Conservation (phyloP, 1,284 basidiomycete species). For the Trichosporon sp. region DNA sequence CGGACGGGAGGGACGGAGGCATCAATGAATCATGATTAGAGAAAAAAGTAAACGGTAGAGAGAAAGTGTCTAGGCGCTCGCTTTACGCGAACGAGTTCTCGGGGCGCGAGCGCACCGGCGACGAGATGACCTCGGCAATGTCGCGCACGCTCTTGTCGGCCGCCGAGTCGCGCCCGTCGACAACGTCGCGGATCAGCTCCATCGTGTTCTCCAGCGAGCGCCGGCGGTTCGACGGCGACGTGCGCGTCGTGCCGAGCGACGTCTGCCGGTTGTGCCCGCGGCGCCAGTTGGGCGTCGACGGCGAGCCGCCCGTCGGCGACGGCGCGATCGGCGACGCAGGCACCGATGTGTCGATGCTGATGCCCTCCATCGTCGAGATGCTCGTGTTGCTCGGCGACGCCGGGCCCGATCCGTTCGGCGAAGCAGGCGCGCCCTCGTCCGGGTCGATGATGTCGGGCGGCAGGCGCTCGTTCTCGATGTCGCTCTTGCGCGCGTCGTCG, state of each 20-base stretch:
- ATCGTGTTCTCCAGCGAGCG: slow-evolving; percentile 94
- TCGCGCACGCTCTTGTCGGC: slow-evolving; percentile 44
- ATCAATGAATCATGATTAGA: not conserved
- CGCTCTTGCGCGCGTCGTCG: slow-evolving; percentile 96
- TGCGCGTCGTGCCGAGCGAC: slow-evolving; percentile 93
- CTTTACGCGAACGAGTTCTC: slow-evolving; percentile 19
- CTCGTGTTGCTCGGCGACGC: slow-evolving; percentile 8
- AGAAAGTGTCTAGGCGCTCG: not conserved
- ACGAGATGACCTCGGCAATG: slow-evolving; percentile 48
- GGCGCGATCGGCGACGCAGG: slow-evolving; percentile 35
- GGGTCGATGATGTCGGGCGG: slow-evolving; percentile 89
- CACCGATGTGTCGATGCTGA: slow-evolving; percentile 24
- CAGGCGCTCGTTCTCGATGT: slow-evolving; percentile 97
- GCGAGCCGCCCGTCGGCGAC: slow-evolving; percentile 47
- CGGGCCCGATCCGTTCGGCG: slow-evolving; percentile 26
- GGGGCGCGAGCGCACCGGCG: slow-evolving; percentile 31
- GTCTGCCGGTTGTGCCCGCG: slow-evolving; percentile 76
- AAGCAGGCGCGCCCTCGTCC: slow-evolving; percentile 54
- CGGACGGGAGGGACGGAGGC: not conserved
- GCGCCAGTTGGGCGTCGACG: slow-evolving; percentile 36
- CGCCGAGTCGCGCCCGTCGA: slow-evolving; percentile 61
- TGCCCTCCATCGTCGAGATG: slow-evolving; percentile 9
- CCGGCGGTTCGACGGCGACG: slow-evolving; percentile 85
- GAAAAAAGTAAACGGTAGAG: not conserved
- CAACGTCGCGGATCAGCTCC: slow-evolving; percentile 84